Percentiles rank a stretch among this genome's conserved stretches.
These are phyloP conservation scores for Staphylotrichum longicolle DNA, from an alignment of 495 filamentous ascomycete genomes.

Conservation along the genomic window DNA sequence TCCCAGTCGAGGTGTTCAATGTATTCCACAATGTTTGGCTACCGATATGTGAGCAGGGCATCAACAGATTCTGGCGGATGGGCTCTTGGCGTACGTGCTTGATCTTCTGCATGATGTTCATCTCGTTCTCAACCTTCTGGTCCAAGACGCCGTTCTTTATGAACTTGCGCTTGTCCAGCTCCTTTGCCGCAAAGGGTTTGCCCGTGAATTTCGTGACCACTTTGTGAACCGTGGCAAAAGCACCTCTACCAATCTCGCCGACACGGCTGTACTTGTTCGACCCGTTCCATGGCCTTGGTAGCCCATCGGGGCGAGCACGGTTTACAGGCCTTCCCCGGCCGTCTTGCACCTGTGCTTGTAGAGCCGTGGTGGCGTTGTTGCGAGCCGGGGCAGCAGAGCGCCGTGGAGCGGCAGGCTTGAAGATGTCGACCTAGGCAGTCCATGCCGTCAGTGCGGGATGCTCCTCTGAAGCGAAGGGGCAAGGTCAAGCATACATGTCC, in stretches of 20 bases:
- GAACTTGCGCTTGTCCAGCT: constrained; percentile 84
- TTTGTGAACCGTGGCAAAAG: constrained; percentile 90
- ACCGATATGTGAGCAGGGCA: constrained; percentile 4
- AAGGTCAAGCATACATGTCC: constrained; percentile 40
- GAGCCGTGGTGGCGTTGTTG: constrained; percentile 9
- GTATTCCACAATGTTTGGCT: constrained; percentile 90
- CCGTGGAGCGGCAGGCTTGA: constrained; percentile 22
- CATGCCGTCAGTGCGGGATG: not conserved
- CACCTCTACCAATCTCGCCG: constrained; percentile 79
- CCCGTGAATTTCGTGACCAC: constrained; percentile 78
- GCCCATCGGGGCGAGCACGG: constrained; percentile 21
- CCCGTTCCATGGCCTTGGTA: constrained; percentile 68
- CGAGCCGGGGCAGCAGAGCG: constrained; percentile 1
- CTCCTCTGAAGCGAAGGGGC: not conserved
- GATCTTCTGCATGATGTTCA: constrained; percentile 84
- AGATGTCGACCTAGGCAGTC: constrained; percentile 33
- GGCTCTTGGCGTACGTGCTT: constrained; percentile 63
- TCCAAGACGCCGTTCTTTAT: constrained; percentile 83
- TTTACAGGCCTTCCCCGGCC: constrained; percentile 1
- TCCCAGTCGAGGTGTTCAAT: constrained; percentile 78
- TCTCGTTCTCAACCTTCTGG: constrained; percentile 88
- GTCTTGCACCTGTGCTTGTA: constrained; percentile 7
- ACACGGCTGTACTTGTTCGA: constrained; percentile 78
- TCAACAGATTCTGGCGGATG: not conserved
- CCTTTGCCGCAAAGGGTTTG: constrained; percentile 79